phyloP scores from a whole-genome alignment of 345 rosid species.

The Aquilaria yunnanensis region DNA sequence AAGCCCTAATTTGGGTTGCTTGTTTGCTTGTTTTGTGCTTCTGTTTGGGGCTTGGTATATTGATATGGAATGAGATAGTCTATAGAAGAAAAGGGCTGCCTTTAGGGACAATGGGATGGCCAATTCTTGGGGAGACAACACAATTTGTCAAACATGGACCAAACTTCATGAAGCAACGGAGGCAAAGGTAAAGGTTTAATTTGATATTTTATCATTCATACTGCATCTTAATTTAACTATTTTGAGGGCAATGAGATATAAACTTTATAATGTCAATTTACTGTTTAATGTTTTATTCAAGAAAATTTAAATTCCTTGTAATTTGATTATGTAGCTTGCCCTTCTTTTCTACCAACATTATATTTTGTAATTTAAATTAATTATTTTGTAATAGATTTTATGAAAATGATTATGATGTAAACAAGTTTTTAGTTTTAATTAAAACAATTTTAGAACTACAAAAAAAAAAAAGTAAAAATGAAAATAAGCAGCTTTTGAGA shows the following conservation, averaged over 20 bases:
- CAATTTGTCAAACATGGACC: conserved; percentile 81
- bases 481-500: no score
- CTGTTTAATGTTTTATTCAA: background rate
- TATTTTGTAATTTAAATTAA: no score
- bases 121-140: conserved; percentile 73
- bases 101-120: conserved; percentile 96
- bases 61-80: conserved; percentile 66
- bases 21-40: conserved; percentile 23
- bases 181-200: conserved; percentile 37
- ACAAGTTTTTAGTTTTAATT: no score
- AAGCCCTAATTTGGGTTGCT: background rate
- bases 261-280: background rate
- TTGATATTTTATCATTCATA: background rate
- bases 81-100: conserved; percentile 62
- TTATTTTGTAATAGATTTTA: no score
- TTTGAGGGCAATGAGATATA: background rate
- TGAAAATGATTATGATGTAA: no score
- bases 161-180: conserved; percentile 64
- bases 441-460: no score
- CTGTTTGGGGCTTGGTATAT: conserved; percentile 45
- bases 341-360: no score
- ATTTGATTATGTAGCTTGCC: no score
- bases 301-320: background rate
- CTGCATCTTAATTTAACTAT: background rate
- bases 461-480: no score